phyloP scores from a whole-genome alignment of 1,284 basidiomycete species.

The Papiliotrema laurentii region DNA sequence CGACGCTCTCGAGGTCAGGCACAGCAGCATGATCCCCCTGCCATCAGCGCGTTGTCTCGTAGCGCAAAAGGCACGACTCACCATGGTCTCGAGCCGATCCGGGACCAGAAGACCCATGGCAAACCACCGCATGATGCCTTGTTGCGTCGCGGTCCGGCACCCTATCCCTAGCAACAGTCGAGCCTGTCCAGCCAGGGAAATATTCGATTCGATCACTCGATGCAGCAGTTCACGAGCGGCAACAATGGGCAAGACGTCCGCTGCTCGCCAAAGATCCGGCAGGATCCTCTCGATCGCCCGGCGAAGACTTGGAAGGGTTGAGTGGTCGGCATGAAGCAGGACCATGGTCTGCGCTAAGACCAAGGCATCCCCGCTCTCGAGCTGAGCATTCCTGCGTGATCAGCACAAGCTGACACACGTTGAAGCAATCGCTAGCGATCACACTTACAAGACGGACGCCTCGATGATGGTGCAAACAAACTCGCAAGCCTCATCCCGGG shows the following conservation, averaged over 20 bases:
- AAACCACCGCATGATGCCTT: conserved; percentile 16
- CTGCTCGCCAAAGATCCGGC: not conserved
- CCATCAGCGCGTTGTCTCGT: not conserved
- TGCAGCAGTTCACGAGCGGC: not conserved
- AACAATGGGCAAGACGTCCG: not conserved
- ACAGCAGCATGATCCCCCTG: not conserved
- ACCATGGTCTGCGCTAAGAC: not conserved
- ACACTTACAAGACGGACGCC: not conserved
- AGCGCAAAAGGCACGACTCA: not conserved
- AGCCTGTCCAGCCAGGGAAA: conserved; percentile 5
- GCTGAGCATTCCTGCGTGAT: too few species aligned
- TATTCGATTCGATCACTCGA: not conserved
- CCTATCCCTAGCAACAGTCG: conserved; percentile 16
- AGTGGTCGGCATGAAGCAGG: not conserved
- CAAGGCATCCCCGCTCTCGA: too few species aligned
- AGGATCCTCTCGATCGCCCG: not conserved
- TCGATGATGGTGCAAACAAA: conserved; percentile 6
- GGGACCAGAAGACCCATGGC: conserved; percentile 15
- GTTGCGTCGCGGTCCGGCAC: conserved; percentile 3
- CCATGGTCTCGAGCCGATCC: conserved; percentile 7
- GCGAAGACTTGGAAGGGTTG: not conserved
- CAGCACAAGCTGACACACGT: too few species aligned
- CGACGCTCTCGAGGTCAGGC: not conserved
- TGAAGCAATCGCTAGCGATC: too few species aligned
- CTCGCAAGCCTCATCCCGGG: conserved; percentile 1